Evolutionary conservation across 1,139 yeast genomes (phyloP), one percentile per base, ranked within the genome.

Genomic region (Suhomyces ambrosiae): DNA sequence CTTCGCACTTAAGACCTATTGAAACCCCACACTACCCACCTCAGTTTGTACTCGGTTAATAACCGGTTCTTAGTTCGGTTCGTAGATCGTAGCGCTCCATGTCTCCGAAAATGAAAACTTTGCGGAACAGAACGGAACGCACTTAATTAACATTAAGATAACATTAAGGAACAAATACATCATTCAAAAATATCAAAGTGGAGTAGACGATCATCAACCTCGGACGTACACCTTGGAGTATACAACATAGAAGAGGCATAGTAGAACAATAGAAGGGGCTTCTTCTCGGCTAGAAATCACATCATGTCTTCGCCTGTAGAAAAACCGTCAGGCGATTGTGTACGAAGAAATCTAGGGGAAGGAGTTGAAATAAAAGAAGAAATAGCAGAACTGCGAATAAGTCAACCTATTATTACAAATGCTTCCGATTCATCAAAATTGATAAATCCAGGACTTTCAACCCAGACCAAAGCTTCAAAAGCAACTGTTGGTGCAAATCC

Each of bases 101-200:
- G 32, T 37, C 22, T 22, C 36, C 31, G 36, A 21, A 29, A 32
- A 23, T 23, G 31, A 32, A 32, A 37, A 21, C 22, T 37, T 37
- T 37, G 32, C 40, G 40, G 40, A 37, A 25, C 28, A 28, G 15
- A 32, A 37, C 40, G 40, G 40, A 29, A 37, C 36, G 14, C 14
- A 19, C 14, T 21, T 15, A 22, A 25, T 26, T 14, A 26, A 6
- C 18, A 4, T 14, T 9, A 15, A 13, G 4, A 18, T 7, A 23
- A 12, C 32, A 23, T 27, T 22, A n/a, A n/a, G n/a, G n/a, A n/a
- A n/a, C n/a, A n/a, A n/a, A n/a, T n/a, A n/a, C n/a, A n/a, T n/a
- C n/a, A n/a, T n/a, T n/a, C n/a, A n/a, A n/a, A n/a, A n/a, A 19
- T 19, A 7, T 19, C 22, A 19, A 19, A 19, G 22, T 19, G 9